A percentile compares a stretch with the other conserved stretches of the same genome.
Conservation (phyloP, 2,329 filamentous ascomycete species). For the Penicillium fuscoglaucum region DNA sequence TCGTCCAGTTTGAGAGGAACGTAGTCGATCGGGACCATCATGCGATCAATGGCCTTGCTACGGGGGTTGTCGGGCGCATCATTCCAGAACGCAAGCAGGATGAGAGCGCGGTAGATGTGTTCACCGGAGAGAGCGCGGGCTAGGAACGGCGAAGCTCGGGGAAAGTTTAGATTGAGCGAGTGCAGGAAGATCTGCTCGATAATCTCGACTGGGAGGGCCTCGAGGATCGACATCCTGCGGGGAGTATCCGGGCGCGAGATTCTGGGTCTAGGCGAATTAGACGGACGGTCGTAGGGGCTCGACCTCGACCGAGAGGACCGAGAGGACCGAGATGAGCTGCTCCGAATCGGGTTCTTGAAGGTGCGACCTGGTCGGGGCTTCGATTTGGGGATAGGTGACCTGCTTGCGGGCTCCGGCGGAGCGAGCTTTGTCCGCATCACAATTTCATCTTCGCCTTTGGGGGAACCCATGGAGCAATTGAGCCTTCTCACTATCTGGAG, state of each 20-base stretch:
- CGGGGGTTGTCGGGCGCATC: constrained; percentile 18
- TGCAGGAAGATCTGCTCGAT: constrained; percentile 56
- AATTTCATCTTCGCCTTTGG: not conserved
- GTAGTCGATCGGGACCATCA: constrained; percentile 41
- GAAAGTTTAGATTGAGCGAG: constrained; percentile 48
- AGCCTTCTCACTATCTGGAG: not conserved
- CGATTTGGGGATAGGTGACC: not conserved
- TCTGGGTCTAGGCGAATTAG: constrained; percentile 2
- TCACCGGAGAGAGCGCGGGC: constrained; percentile 43
- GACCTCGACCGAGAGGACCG: constrained; percentile 10
- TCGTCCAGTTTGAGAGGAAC: constrained; percentile 27
- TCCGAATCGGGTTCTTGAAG: constrained; percentile 13
- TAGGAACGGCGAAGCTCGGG: constrained; percentile 45
- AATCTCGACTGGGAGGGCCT: constrained; percentile 52
- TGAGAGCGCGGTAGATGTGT: constrained; percentile 43
- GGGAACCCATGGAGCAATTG: not conserved
- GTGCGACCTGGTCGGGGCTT: constrained; percentile 12
- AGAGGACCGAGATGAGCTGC: constrained; percentile 2
- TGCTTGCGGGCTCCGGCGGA: not conserved
- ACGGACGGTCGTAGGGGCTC: constrained; percentile 4
- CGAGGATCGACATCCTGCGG: constrained; percentile 37
- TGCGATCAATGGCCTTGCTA: constrained; percentile 26
- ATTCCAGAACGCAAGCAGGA: constrained; percentile 44
- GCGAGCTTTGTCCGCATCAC: not conserved
- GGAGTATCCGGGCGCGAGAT: constrained; percentile 7